A percentile compares a stretch with the other conserved stretches of the same genome.
Evolutionary conservation across 1,284 basidiomycete genomes (phyloP).

Genomic region (Ustilago crameri): DNA sequence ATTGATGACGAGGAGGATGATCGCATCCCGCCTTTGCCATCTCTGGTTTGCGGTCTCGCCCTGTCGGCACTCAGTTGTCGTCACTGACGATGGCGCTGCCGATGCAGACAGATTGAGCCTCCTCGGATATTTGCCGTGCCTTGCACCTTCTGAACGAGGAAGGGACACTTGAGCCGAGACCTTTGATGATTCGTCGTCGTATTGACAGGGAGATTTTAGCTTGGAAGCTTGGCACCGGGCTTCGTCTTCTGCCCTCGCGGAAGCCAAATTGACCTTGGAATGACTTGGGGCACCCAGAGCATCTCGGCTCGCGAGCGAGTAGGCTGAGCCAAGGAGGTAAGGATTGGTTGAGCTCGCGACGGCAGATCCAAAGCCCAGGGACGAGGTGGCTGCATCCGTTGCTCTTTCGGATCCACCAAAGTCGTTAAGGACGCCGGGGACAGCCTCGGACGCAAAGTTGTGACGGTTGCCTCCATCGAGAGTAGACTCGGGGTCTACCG

Average conservation of each 20-base stretch:
- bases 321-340: slow-evolving; percentile 14
- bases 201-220: slow-evolving; percentile 4
- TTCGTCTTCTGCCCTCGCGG: background rate
- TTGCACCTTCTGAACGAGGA: background rate
- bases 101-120: background rate
- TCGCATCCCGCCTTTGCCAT: background rate
- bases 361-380: slow-evolving; percentile 20
- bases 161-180: background rate
- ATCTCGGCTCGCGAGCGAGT: slow-evolving; percentile 12
- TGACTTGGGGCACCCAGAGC: slow-evolving; percentile 1
- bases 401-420: slow-evolving; percentile 3
- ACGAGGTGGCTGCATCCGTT: slow-evolving; percentile 8
- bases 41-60: background rate
- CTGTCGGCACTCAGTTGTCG: no score
- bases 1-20: background rate
- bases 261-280: background rate
- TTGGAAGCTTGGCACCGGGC: slow-evolving; percentile 5
- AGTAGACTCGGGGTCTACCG: background rate
- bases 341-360: slow-evolving; percentile 30
- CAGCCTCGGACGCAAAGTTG: slow-evolving; percentile 11
- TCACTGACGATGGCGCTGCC: no score
- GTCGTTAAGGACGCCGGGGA: slow-evolving; percentile 3
- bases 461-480: background rate
- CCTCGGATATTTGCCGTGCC: background rate
- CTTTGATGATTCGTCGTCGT: background rate